Evolutionary conservation across 2,329 filamentous ascomycete species (phyloP).

Genomic region (Aspergillus spinulosporus): DNA sequence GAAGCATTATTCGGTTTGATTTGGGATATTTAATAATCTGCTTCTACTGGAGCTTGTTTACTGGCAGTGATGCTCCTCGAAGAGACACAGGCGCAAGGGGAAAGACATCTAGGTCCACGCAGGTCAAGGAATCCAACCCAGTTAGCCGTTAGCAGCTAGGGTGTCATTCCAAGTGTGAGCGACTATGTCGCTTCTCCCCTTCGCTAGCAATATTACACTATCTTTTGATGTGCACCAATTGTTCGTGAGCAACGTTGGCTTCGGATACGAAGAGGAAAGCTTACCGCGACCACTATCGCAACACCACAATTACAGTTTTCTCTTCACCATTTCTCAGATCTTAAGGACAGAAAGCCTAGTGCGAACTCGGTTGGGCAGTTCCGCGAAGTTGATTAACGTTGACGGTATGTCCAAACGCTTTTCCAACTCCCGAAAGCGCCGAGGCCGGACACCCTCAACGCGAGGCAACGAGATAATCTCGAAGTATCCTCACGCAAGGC

Average conservation of each 20-base stretch:
- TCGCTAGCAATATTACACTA: slow-evolving; percentile 48
- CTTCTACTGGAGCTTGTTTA: slow-evolving; percentile 28
- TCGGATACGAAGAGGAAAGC: slow-evolving; percentile 39
- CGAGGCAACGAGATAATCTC: slow-evolving; percentile 45
- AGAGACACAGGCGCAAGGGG: slow-evolving; percentile 34
- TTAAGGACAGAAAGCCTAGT: slow-evolving; percentile 42
- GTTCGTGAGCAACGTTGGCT: slow-evolving; percentile 33
- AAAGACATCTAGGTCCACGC: slow-evolving; percentile 46
- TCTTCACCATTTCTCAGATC: slow-evolving; percentile 34
- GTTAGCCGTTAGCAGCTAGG: slow-evolving; percentile 45
- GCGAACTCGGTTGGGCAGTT: slow-evolving; percentile 32
- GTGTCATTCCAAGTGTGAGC: slow-evolving; percentile 57
- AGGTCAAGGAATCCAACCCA: slow-evolving; percentile 40
- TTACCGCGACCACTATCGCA: slow-evolving; percentile 35
- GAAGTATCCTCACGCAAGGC: slow-evolving; percentile 51
- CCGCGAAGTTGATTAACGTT: slow-evolving; percentile 51
- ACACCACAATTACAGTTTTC: slow-evolving; percentile 31
- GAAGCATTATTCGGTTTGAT: slow-evolving; percentile 38
- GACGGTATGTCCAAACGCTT: slow-evolving; percentile 52
- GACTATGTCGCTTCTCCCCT: slow-evolving; percentile 52
- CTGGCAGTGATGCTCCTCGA: slow-evolving; percentile 25
- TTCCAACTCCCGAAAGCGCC: slow-evolving; percentile 36
- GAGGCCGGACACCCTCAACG: slow-evolving; percentile 33
- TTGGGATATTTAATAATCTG: slow-evolving; percentile 31
- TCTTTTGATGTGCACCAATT: slow-evolving; percentile 43